Conservation (phyloP, 108 stramenopile species). For the Heterococcus sp. region DNA sequence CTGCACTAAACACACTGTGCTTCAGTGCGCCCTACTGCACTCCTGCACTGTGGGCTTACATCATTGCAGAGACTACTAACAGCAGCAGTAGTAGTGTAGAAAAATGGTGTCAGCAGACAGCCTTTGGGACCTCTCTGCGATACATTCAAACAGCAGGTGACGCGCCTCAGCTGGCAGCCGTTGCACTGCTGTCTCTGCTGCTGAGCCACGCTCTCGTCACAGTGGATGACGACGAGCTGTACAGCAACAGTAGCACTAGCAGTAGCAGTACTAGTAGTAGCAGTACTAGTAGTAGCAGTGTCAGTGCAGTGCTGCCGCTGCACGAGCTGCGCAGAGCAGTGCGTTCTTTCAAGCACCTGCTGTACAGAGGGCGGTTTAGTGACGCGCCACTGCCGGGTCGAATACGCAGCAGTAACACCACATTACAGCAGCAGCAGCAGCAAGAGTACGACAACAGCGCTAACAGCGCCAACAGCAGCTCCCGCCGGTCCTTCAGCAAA, state of each 20-base stretch:
- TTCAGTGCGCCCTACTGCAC: too few species aligned
- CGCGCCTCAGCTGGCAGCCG: background rate
- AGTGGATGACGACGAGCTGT: conserved; percentile 32
- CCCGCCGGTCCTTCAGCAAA: too few species aligned
- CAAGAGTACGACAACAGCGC: background rate
- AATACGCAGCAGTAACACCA: background rate
- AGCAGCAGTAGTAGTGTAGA: background rate
- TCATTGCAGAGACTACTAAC: background rate
- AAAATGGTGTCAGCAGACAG: background rate
- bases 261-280: background rate
- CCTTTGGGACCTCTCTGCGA: background rate
- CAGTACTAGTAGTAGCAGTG: background rate
- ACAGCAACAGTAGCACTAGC: conserved; percentile 9
- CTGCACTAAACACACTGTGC: background rate
- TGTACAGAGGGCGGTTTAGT: background rate
- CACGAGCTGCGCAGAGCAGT: conserved; percentile 10
- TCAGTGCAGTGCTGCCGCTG: background rate
- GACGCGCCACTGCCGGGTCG: background rate
- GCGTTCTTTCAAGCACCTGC: conserved; percentile 10
- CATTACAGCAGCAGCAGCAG: background rate
- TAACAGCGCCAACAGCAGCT: background rate
- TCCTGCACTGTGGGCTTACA: background rate
- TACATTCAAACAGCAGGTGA: background rate
- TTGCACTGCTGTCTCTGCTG: conserved; percentile 5
- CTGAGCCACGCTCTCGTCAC: conserved; percentile 25